A percentile compares a stretch with the other conserved stretches of the same genome.
Evolutionary conservation across 441 rosid species (phyloP).

Genomic region (Hypseocharis bilobata): DNA sequence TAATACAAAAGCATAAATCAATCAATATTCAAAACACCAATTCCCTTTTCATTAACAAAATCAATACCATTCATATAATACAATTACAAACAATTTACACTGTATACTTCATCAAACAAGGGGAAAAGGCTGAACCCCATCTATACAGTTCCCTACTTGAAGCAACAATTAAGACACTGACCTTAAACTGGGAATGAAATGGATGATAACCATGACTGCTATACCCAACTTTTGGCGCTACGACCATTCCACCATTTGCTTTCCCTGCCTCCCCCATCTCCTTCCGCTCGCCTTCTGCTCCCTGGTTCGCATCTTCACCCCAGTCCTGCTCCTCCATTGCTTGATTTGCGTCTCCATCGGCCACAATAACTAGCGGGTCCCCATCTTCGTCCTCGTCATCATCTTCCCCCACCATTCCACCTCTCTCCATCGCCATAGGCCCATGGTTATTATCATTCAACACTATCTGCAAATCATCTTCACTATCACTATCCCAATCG

Average conservation of each 20-base stretch:
- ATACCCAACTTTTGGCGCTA: constrained; percentile 60
- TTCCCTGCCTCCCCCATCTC: constrained; percentile 51
- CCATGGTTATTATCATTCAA: constrained; percentile 60
- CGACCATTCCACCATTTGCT: constrained; percentile 35
- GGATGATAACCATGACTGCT: constrained; percentile 81
- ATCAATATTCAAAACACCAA: not conserved
- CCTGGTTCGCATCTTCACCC: constrained; percentile 52
- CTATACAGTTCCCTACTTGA: constrained; percentile 26
- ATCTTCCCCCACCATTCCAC: constrained; percentile 38
- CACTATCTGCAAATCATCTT: constrained; percentile 89
- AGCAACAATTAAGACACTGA: constrained; percentile 58
- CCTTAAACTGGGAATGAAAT: constrained; percentile 99
- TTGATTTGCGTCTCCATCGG: constrained; percentile 52
- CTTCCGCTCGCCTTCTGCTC: constrained; percentile 46
- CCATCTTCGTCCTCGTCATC: constrained; percentile 61
- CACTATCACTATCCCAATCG: constrained; percentile 86
- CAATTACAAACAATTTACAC: not conserved
- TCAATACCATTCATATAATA: not conserved
- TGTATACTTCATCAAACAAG: constrained; percentile 19
- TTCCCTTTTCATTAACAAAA: not conserved
- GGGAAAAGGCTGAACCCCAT: constrained; percentile 28
- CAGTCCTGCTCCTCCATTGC: constrained; percentile 46
- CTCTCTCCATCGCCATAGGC: constrained; percentile 45
- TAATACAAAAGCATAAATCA: not conserved
- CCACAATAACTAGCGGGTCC: constrained; percentile 72